Percentiles rank a stretch among this genome's conserved stretches.
Conservation (phyloP, 2,329 filamentous ascomycete genomes). For the Amylocarpus encephaloides region DNA sequence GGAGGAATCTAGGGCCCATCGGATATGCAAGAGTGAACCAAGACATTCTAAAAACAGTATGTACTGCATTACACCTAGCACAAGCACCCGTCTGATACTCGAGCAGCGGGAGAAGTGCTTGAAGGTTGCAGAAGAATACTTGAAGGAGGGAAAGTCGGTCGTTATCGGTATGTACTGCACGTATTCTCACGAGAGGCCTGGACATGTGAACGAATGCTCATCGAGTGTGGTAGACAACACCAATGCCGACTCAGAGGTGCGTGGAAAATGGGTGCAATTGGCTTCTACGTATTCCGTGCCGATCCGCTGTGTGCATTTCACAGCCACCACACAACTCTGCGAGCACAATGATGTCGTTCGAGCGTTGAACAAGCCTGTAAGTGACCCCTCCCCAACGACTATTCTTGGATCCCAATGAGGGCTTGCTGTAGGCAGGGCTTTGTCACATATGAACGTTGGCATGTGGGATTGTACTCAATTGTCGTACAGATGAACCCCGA, state of each 20-base stretch:
- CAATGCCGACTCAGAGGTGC: conserved; percentile 75
- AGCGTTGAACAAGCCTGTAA: conserved; percentile 48
- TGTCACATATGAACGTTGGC: conserved; percentile 5
- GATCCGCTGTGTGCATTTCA: conserved; percentile 82
- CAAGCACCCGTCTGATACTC: conserved; percentile 20
- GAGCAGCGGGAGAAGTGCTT: conserved; percentile 55
- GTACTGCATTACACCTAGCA: conserved; percentile 21
- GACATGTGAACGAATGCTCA: conserved; percentile 3
- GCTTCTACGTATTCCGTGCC: conserved; percentile 65
- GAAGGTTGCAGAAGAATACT: conserved; percentile 60
- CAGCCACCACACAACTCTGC: conserved; percentile 53
- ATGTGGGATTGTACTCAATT: conserved; percentile 7
- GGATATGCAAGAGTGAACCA: conserved; percentile 86
- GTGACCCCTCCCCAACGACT: conserved; percentile 13
- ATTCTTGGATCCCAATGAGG: conserved; percentile 3
- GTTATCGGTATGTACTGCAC: conserved; percentile 60
- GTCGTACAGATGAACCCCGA: conserved; percentile 69
- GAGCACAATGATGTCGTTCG: conserved; percentile 87
- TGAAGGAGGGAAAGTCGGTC: conserved; percentile 62
- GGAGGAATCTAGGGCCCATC: conserved; percentile 67
- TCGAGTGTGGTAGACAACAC: conserved; percentile 66
- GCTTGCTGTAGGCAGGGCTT: conserved; percentile 1
- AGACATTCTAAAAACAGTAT: conserved; percentile 70
- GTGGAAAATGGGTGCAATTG: conserved; percentile 71
- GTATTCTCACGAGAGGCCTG: not conserved